Conservation (phyloP, 1,284 basidiomycete species). For the Tilletia horrida region DNA sequence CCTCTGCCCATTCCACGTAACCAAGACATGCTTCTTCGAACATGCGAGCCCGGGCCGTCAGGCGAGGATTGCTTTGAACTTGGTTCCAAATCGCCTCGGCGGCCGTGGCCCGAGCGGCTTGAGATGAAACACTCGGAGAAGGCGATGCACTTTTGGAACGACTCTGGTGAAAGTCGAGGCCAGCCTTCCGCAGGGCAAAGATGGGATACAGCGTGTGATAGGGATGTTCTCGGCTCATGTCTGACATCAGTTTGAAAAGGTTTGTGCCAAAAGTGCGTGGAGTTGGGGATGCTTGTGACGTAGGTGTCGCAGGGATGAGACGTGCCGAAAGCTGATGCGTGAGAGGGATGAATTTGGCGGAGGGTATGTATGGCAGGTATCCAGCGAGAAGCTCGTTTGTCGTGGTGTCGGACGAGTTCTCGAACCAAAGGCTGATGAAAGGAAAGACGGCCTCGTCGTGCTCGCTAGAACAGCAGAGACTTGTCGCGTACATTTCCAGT, state of each 20-base stretch:
- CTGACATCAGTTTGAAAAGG: conserved; percentile 67
- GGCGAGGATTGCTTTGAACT: conserved; percentile 59
- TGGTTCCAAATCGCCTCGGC: conserved; percentile 69
- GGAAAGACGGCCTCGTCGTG: conserved; percentile 74
- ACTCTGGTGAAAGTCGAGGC: conserved; percentile 27
- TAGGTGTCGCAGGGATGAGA: conserved; percentile 59
- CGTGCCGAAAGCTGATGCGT: conserved; percentile 88
- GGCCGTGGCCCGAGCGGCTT: conserved; percentile 62
- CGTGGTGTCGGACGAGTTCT: conserved; percentile 67
- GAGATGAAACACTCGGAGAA: conserved; percentile 24
- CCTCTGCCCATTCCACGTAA: conserved; percentile 76
- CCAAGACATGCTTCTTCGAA: conserved; percentile 71
- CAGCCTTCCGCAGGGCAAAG: conserved; percentile 61
- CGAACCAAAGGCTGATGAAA: conserved; percentile 86
- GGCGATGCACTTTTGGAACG: conserved; percentile 19
- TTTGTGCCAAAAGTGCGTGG: conserved; percentile 47
- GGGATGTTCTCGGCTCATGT: conserved; percentile 84
- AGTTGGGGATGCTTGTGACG: not conserved
- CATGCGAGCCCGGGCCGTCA: conserved; percentile 59
- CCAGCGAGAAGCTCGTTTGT: conserved; percentile 62
- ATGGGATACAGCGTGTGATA: conserved; percentile 91
- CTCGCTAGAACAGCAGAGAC: conserved; percentile 67
- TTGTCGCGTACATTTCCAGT: conserved; percentile 74
- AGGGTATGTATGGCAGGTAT: conserved; percentile 68
- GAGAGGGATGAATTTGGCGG: conserved; percentile 82